A percentile compares a stretch with the other conserved stretches of the same genome.
phyloP scores from a whole-genome alignment of 176 grass and related monocot species.

The Chrysopogon serrulatus region DNA sequence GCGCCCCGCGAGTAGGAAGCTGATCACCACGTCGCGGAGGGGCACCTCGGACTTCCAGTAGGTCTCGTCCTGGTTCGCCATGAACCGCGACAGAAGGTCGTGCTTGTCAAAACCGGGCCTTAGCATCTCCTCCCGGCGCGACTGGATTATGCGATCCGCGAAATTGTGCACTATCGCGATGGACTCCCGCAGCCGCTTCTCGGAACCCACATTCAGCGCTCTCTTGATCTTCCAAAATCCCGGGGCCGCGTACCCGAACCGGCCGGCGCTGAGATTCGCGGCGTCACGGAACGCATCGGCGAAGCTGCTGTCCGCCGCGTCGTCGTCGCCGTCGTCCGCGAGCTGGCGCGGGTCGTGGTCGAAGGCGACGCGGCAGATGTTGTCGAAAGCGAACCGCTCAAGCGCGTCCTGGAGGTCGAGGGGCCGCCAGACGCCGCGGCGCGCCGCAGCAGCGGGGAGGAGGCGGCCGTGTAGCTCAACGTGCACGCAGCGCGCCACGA shows the following conservation, averaged over 20 bases:
- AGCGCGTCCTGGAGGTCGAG: conserved; percentile 35
- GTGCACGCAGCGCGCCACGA: conserved; percentile 22
- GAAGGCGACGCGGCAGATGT: neutral
- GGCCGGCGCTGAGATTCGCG: conserved; percentile 35
- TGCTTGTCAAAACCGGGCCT: conserved; percentile 19
- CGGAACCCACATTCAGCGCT: conserved; percentile 32
- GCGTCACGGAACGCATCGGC: conserved; percentile 62
- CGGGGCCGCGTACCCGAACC: conserved; percentile 57
- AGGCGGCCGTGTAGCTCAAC: conserved; percentile 27
- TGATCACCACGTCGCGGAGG: conserved; percentile 36
- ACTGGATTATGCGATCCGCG: conserved; percentile 44
- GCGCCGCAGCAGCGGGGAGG: conserved; percentile 12
- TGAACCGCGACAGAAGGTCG: conserved; percentile 59
- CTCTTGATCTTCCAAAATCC: conserved; percentile 49
- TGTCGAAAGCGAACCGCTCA: neutral
- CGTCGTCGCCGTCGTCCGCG: neutral
- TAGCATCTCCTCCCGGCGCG: conserved; percentile 37
- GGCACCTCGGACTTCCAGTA: conserved; percentile 43
- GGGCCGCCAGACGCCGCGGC: neutral
- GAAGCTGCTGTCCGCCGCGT: conserved; percentile 6
- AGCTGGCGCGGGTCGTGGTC: conserved; percentile 51
- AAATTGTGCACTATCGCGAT: conserved; percentile 29
- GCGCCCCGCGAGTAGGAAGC: conserved; percentile 47
- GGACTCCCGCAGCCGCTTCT: conserved; percentile 22
- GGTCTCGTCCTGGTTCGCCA: conserved; percentile 27